Percentiles rank a stretch among this genome's conserved stretches.
phyloP scores from a whole-genome alignment of 2,329 filamentous ascomycete species.

The Curvularia eragrostidis region DNA sequence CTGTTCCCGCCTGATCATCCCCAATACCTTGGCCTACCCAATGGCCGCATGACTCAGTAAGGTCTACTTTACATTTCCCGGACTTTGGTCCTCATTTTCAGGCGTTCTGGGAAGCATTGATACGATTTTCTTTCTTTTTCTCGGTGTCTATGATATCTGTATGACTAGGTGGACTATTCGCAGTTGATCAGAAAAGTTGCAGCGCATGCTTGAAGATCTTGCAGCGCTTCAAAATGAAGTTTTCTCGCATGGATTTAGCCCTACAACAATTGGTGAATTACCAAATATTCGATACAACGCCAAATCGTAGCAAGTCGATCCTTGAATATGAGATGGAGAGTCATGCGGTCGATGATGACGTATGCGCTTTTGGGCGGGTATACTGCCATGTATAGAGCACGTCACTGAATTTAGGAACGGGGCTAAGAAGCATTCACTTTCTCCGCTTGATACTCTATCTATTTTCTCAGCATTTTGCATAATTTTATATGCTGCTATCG shows the following conservation, averaged over 20 bases:
- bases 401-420: constrained; percentile 13
- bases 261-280: not conserved
- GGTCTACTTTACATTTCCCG: not conserved
- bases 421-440: not conserved
- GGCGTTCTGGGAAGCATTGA: constrained; percentile 21
- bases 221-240: not conserved
- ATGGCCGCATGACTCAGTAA: not conserved
- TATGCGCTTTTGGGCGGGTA: constrained; percentile 14
- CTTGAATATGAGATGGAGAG: not conserved
- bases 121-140: constrained; percentile 1
- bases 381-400: constrained; percentile 7
- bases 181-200: constrained; percentile 12
- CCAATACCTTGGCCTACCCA: not conserved
- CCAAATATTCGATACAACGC: not conserved
- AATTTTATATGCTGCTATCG: not conserved
- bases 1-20: not conserved
- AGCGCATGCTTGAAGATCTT: constrained; percentile 10
- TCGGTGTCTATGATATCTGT: constrained; percentile 19
- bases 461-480: no score
- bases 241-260: not conserved
- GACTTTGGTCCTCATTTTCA: constrained; percentile 16
- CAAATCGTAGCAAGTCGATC: not conserved
- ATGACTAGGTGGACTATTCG: constrained; percentile 18
- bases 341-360: constrained; percentile 34
- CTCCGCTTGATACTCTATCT: not conserved